Evolutionary conservation across 2,329 filamentous ascomycete species (phyloP).

Genomic region (Trematosphaeria pertusa): DNA sequence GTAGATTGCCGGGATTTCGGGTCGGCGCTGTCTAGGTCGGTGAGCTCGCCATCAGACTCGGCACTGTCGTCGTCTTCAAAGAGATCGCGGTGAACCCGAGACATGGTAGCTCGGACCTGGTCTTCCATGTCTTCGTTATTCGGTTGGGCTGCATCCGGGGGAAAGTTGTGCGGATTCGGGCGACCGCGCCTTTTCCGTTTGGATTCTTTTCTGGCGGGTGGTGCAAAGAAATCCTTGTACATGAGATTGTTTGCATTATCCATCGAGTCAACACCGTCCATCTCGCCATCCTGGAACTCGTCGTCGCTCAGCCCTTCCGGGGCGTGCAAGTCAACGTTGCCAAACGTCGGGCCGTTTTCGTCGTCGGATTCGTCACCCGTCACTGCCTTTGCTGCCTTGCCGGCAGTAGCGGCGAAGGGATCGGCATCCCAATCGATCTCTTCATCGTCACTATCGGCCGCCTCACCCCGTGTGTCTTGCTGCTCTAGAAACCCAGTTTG

Average conservation of each 20-base stretch:
- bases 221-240: constrained; percentile 93
- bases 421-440: constrained; percentile 88
- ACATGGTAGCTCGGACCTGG: constrained; percentile 83
- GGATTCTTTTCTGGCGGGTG: constrained; percentile 74
- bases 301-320: constrained; percentile 75
- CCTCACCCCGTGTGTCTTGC: constrained; percentile 79
- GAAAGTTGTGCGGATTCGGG: constrained; percentile 62
- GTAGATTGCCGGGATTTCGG: constrained; percentile 78
- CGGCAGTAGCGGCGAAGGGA: constrained; percentile 60
- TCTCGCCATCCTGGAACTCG: constrained; percentile 63
- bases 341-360: constrained; percentile 84
- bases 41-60: constrained; percentile 62
- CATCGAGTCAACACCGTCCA: constrained; percentile 59
- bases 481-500: constrained; percentile 89
- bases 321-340: constrained; percentile 75
- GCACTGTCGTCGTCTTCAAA: constrained; percentile 77
- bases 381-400: constrained; percentile 39
- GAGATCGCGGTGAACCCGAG: constrained; percentile 84
- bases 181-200: constrained; percentile 64
- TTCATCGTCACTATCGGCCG: constrained; percentile 76
- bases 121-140: constrained; percentile 53
- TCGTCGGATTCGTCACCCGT: constrained; percentile 69
- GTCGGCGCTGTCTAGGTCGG: constrained; percentile 69
- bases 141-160: constrained; percentile 46
- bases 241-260: constrained; percentile 91